Base-by-base conservation (phyloP, 2,329 filamentous ascomycete species). In the Graphilbum fragrans region DNA sequence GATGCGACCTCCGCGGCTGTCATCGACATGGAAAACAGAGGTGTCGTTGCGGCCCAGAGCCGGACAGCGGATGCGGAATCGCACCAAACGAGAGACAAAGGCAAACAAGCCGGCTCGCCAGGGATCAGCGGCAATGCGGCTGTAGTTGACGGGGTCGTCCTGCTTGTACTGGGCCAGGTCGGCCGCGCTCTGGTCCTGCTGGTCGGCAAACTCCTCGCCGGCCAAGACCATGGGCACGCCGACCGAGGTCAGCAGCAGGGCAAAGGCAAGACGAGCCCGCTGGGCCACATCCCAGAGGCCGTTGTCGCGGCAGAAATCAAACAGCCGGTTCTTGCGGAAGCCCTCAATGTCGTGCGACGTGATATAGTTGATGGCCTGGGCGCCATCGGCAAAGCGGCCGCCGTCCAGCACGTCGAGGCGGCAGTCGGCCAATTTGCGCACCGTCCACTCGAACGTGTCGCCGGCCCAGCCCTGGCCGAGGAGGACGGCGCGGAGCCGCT, bases 161-260 rank as follows among this genome's bases (percentile, higher is more conserved):
- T 54, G 52, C 48, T 53, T 54, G 41, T 47, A 27, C 7, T 12
- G 38, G 12, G 39, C n/a, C 45, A 50, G 49, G 22, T 49, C 45
- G 14, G 40, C 31, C 41, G 40, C 31, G 41, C 49, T 51, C 38
- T 46, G 49, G 25, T 54, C 52, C 43, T 51, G 47, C 42, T 50
- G 45, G 43, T 54, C 52, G 29, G 43, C 44, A 35, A 54, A 54
- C 47, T 54, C 51, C 42, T 54, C 52, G n/a, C 52, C 52, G 2
- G 52, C 52, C 34, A 54, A 50, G 19, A 54, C 53, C 50, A 54
- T 53, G 27, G 51, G 52, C 8, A 52, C 39, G n/a, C 52, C 51
- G 17, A 54, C 51, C 18, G 46, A 49, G 4, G 51, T 54, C 14
- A 54, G 27, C 22, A 54, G 45, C 29, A 52, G 44, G 2, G 45